Base-by-base conservation (phyloP, 305 asterid species). In the Solanum hybrid region DNA sequence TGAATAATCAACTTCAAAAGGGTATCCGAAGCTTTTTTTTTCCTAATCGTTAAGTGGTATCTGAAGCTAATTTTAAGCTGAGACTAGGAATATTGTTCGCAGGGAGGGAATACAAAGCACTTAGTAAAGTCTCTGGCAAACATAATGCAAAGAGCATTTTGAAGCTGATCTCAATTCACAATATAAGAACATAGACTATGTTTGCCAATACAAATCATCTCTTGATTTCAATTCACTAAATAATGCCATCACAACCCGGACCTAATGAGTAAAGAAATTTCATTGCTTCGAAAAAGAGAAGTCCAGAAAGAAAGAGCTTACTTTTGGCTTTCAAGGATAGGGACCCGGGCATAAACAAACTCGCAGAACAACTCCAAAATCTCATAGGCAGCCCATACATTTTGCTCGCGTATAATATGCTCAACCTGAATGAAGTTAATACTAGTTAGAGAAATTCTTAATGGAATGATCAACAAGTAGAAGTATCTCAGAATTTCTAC, bases 311-410 rank as follows among this genome's bases (percentile, higher is more conserved):
- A 89, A 77, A 51, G 39, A 37, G 41, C 82, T 90, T 91, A 97
- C 99, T 96, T 97, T 90, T 95, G 97, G 93, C 95, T 95, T 91
- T 97, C 99, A 88, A 97, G 98, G 92, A 96, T 93, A 75, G 98
- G 99, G 24, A 97, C 95, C 41, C 98, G 97, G 27, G 99, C 98
- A 89, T 92, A 96, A 92, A 96, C 94, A 89, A 95, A 95, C 93
- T 96, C 98, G 80, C 99, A 95, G 87, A 96, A 97, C 93, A 97
- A 80, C 94, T 94, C 97, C 92, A 97, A 90, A 87, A 96, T 94
- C 93, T 96, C 98, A 84, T 96, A 97, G n/a, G 97, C 98, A 87
- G 95, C 99, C 98, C 98, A 95, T 11, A 96, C 92, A 93, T 95
- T 95, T 87, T 94, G 98, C 91, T 97, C 98, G 32, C 99, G 92